A percentile compares a stretch with the other conserved stretches of the same genome.
Evolutionary conservation across 805 yeast species (phyloP).

Genomic region (Lipomyces japonicus): DNA sequence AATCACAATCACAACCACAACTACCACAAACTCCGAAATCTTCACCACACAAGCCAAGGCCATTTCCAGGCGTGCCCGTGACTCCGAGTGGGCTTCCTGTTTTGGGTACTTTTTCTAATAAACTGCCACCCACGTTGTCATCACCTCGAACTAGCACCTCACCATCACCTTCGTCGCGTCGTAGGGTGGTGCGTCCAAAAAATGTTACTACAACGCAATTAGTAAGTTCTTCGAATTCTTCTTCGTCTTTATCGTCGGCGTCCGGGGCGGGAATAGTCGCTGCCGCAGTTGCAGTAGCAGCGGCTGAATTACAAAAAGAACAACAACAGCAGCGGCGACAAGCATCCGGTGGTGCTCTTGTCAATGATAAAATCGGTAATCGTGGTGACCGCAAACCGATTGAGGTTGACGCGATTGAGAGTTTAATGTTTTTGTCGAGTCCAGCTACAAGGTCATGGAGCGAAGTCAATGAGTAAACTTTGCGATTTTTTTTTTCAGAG

Average conservation of each 20-base stretch:
- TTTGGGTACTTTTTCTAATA: conserved; percentile 25
- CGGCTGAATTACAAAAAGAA: conserved; percentile 10
- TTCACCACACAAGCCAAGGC: conserved; percentile 1
- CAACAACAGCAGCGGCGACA: neutral
- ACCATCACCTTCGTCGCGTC: conserved; percentile 14
- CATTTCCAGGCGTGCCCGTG: conserved; percentile 13
- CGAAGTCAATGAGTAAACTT: neutral
- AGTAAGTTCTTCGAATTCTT: neutral
- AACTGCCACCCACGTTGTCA: conserved; percentile 19
- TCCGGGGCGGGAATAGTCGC: conserved; percentile 14
- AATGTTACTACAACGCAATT: too few relatives aligned
- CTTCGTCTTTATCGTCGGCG: conserved; percentile 1
- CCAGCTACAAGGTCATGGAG: conserved; percentile 25
- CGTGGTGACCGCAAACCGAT: conserved; percentile 16
- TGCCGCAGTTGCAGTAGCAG: conserved; percentile 23
- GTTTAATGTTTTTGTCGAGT: conserved; percentile 26
- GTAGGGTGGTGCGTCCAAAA: too few relatives aligned
- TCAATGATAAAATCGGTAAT: too few relatives aligned
- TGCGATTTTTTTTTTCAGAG: neutral
- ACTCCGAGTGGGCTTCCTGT: conserved; percentile 21
- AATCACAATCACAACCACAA: too few relatives aligned
- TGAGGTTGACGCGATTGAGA: conserved; percentile 28
- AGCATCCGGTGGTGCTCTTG: neutral
- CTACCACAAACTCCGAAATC: neutral
- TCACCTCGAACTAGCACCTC: conserved; percentile 6